phyloP scores from a whole-genome alignment of 352 stramenopile species.

The Phytophthora melonis region DNA sequence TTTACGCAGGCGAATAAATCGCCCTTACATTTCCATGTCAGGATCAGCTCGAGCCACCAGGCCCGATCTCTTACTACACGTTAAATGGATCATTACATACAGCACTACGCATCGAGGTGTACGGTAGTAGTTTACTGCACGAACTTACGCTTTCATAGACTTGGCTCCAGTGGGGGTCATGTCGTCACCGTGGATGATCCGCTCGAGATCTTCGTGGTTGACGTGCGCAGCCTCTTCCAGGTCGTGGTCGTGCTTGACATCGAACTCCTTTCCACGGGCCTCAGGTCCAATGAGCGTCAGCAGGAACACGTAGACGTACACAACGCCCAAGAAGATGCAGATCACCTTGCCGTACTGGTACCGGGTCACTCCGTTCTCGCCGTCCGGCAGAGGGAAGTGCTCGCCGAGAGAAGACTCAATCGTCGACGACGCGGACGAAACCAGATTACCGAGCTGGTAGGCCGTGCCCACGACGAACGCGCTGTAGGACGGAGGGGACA shows the following conservation, averaged over 20 bases:
- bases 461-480: slow-evolving; percentile 57
- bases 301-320: slow-evolving; percentile 59
- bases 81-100: slow-evolving; percentile 15
- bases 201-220: slow-evolving; percentile 43
- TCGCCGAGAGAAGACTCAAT: slow-evolving; percentile 62
- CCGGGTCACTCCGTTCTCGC: slow-evolving; percentile 30
- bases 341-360: slow-evolving; percentile 68
- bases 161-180: slow-evolving; percentile 25
- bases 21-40: too few relatives aligned
- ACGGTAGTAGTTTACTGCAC: background rate
- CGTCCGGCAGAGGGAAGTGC: slow-evolving; percentile 50
- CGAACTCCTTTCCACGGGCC: slow-evolving; percentile 59
- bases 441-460: slow-evolving; percentile 67
- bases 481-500: slow-evolving; percentile 61
- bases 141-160: slow-evolving; percentile 26
- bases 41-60: too few relatives aligned
- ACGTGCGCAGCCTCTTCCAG: slow-evolving; percentile 43
- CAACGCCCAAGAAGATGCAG: slow-evolving; percentile 52
- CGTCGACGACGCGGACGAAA: slow-evolving; percentile 60
- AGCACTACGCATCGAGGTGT: background rate
- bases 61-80: slow-evolving; percentile 4
- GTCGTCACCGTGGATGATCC: slow-evolving; percentile 40
- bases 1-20: too few relatives aligned
- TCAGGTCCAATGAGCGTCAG: slow-evolving; percentile 61
- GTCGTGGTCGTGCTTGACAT: slow-evolving; percentile 50